Conservation (phyloP, 148 eudicot genomes). For the Heliamphora exappendiculata region DNA sequence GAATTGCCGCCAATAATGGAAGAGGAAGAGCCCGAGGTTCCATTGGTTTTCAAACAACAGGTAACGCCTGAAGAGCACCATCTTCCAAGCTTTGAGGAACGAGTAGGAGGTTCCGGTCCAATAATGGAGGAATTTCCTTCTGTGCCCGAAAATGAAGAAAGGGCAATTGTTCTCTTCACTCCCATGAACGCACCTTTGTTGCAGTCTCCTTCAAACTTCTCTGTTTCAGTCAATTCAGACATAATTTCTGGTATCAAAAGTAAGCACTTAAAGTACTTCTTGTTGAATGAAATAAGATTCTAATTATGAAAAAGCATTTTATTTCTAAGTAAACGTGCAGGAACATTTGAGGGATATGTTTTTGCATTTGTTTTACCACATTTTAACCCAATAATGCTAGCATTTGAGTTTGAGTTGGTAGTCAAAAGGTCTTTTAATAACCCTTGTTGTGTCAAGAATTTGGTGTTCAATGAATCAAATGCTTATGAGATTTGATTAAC, state of each 20-base stretch:
- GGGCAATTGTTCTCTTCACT: constrained; percentile 69
- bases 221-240: constrained; percentile 41
- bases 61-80: background rate
- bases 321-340: background rate
- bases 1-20: constrained; percentile 67
- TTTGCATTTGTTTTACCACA: background rate
- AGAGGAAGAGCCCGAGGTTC: constrained; percentile 38
- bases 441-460: background rate
- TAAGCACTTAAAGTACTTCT: constrained; percentile 22
- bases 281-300: background rate
- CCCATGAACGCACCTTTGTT: constrained; percentile 27
- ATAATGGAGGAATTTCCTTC: constrained; percentile 46
- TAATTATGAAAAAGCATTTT: background rate
- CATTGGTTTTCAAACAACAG: constrained; percentile 14
- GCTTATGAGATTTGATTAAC: background rate
- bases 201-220: constrained; percentile 27
- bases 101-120: constrained; percentile 19
- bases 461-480: background rate
- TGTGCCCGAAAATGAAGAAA: constrained; percentile 47
- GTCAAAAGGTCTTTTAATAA: background rate
- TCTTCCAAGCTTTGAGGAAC: background rate
- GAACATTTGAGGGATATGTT: background rate
- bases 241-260: constrained; percentile 53
- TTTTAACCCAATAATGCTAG: background rate
- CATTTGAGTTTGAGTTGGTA: background rate